Base-by-base conservation (phyloP, 495 filamentous ascomycete species). In the Lineolata rhizophorae region DNA sequence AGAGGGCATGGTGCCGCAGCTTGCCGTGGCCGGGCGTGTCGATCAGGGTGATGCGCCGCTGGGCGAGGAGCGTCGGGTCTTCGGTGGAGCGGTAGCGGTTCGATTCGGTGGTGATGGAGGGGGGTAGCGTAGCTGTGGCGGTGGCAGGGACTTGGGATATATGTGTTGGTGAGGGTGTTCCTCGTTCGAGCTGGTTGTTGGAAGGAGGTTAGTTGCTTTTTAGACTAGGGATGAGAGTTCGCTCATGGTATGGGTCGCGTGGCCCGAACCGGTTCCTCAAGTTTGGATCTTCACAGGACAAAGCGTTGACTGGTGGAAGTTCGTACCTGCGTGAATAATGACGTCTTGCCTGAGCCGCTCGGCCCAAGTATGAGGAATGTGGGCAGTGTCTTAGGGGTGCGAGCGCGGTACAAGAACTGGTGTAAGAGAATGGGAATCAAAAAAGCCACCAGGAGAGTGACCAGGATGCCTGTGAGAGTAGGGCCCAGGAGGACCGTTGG, bases 11-110 rank as follows among this genome's bases (percentile, higher is more conserved):
- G 38, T 64, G 60, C 29, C 87, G 79, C 5, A 94, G 68, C 49
- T 97, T 97, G 31, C 81, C 83, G 60, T 94, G 87, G 34, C 85
- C 85, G 1, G 85, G 85, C 3, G 87, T 94, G 57, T 97, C 85
- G 17, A 94, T 54, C 30, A 77, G 61, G 53, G 93, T 84, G 31
- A 64, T 68, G 37, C 72, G 64, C 37, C 65, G 61, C n/a, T 66
- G 52, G 32, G 64, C 57, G n/a, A n/a, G n/a, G 31, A 71, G 52
- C 10, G 72, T 65, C 6, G 76, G 66, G 44, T 84, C 77, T 42
- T 75, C 67, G 20, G 51, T 48, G 12, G 72, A 78, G 37, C 77
- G 69, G 50, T 72, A 84, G 33, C 66, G 66, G 35, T 72, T 67
- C 17, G 72, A 77, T 1, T 60, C 63, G 3, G 71, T 57, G 1